Evolutionary conservation across 2,329 filamentous ascomycete genomes (phyloP).

Genomic region (Aspergillus sp.): DNA sequence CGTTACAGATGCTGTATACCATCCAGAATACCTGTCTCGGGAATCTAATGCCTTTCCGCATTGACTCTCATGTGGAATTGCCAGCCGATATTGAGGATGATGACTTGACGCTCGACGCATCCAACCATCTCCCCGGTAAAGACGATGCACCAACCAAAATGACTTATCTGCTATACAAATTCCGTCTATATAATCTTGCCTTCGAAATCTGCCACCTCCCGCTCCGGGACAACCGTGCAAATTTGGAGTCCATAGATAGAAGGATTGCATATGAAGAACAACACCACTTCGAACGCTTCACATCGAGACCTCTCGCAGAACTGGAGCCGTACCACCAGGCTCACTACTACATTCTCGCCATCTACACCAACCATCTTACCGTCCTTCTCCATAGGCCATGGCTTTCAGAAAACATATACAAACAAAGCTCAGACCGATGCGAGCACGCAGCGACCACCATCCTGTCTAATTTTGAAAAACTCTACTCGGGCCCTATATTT

Average conservation of each 20-base stretch:
- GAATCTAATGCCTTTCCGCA: slow-evolving; percentile 22
- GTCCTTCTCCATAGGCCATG: slow-evolving; percentile 25
- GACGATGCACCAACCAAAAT: slow-evolving; percentile 25
- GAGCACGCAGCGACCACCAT: slow-evolving; percentile 1
- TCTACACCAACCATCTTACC: slow-evolving; percentile 27
- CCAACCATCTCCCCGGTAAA: not conserved
- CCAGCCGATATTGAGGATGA: slow-evolving; percentile 23
- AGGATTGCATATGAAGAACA: slow-evolving; percentile 4
- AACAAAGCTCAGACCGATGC: not conserved
- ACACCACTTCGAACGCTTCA: slow-evolving; percentile 8
- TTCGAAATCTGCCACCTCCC: slow-evolving; percentile 22
- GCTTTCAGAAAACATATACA: not conserved
- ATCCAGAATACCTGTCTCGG: slow-evolving; percentile 32
- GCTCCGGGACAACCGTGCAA: slow-evolving; percentile 8
- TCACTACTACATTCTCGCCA: slow-evolving; percentile 27
- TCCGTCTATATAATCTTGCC: slow-evolving; percentile 27
- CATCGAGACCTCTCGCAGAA: slow-evolving; percentile 9
- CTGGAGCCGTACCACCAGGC: slow-evolving; percentile 22
- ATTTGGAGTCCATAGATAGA: slow-evolving; percentile 11
- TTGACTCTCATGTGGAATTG: slow-evolving; percentile 19
- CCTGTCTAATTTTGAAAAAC: slow-evolving; percentile 6
- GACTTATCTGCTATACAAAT: slow-evolving; percentile 31
- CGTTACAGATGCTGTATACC: slow-evolving; percentile 33
- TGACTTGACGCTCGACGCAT: slow-evolving; percentile 5
- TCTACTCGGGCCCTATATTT: slow-evolving; percentile 13